Base-by-base conservation (phyloP, 2,329 filamentous ascomycete species). In the Xylariales sp. region DNA sequence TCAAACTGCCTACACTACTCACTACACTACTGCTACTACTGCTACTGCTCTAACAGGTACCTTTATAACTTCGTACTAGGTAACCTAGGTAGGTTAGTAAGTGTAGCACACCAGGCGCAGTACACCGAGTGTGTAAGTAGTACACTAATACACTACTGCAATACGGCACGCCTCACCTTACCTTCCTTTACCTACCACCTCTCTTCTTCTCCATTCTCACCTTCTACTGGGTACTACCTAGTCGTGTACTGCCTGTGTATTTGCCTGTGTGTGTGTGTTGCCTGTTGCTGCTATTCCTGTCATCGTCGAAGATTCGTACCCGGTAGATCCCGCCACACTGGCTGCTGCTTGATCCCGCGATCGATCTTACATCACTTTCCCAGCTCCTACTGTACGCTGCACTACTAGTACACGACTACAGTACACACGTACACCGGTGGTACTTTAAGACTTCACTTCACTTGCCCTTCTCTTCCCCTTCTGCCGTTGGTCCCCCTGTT, bases 1-100 rank as follows among this genome's bases (percentile, higher is more conserved):
- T 69, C 48, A 71, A 71, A 69, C 62, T 34, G 54, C 18, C 39
- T 43, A 39, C 30, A 12, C 3, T 36, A 12, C 34, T 36, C 23
- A 23, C 23, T 23, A 23, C 23, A 23, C 32, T 34, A 34, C 32
- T 23, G 23, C 23, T 23, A 23, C 23, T 23, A 23, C 23, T 34
- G 3, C 5, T 34, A 34, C 32, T 34, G 3, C 32, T 8, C 23
- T 23, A 23, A 23, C 23, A n/a, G n/a, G n/a, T 23, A 23, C 23
- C 23, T 23, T 23, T 2, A 23, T 23, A 23, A 23, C 23, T 23
- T 23, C 23, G 23, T 23, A 23, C 23, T 23, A 23, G 23, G 23
- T 23, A 23, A 23, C n/a, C n/a, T n/a, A n/a, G 23, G 23, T 23
- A 23, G 23, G 23, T 23, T 23, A 23, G 23, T 23, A 23, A 23